Conservation (phyloP, 345 rosid species). For the Bretschneidera sinensis region DNA sequence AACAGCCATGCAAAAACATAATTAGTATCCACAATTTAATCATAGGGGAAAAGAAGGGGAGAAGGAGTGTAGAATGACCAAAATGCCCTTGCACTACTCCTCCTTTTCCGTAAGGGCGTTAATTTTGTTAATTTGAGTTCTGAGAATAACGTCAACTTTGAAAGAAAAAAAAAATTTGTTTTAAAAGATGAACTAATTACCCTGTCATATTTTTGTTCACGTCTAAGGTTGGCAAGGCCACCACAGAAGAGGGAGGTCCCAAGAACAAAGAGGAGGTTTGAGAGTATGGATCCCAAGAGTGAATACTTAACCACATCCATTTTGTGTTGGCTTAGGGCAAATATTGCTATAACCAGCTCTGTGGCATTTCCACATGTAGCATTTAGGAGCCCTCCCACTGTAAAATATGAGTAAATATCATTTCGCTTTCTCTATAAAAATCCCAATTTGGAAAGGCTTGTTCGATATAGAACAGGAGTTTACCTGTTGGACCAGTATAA, state of each 20-base stretch:
- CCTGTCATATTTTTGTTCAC: conserved; percentile 77
- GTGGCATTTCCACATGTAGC: conserved; percentile 97
- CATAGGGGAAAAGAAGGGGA: too few species aligned
- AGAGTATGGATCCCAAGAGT: conserved; percentile 77
- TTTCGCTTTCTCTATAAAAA: not conserved
- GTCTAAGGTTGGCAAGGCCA: conserved; percentile 61
- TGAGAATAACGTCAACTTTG: too few species aligned
- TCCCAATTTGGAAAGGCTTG: too few species aligned
- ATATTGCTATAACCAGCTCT: conserved; percentile 77
- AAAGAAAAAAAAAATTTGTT: too few species aligned
- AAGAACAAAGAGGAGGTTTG: conserved; percentile 89
- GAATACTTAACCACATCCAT: conserved; percentile 81
- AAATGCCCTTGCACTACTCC: too few species aligned
- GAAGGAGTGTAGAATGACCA: too few species aligned
- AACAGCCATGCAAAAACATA: too few species aligned
- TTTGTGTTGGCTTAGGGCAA: conserved; percentile 58
- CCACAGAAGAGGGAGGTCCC: conserved; percentile 90
- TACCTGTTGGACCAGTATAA: conserved; percentile 92
- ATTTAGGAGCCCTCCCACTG: conserved; percentile 88
- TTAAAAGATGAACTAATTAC: conserved; percentile 23
- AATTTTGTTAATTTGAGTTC: too few species aligned
- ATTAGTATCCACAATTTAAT: too few species aligned
- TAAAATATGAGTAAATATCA: too few species aligned
- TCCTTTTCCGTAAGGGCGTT: too few species aligned
- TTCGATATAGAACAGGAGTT: too few species aligned